phyloP scores from a whole-genome alignment of 768 basidiomycete genomes.

The Russula vinacea region DNA sequence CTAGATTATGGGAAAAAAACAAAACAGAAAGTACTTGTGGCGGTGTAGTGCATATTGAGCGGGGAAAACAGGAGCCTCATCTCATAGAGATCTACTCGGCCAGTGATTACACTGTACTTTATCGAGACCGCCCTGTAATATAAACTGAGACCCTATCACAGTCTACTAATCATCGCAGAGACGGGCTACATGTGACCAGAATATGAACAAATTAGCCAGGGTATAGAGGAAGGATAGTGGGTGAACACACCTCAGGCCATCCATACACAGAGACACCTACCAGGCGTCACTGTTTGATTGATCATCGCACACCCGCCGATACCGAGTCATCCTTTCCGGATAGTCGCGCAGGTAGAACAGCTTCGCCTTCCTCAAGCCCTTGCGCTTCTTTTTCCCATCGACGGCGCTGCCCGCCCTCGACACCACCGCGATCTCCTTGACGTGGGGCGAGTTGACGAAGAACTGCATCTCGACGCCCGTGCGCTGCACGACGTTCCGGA shows the following conservation, averaged over 20 bases:
- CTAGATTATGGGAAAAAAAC: no score
- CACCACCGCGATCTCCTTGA: slow-evolving; percentile 84
- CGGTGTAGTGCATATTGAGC: background rate
- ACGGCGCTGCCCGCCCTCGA: slow-evolving; percentile 13
- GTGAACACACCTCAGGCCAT: background rate
- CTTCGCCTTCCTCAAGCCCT: slow-evolving; percentile 73
- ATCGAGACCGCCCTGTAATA: background rate
- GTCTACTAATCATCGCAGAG: background rate
- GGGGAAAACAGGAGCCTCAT: background rate
- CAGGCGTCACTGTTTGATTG: background rate
- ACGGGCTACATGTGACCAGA: background rate
- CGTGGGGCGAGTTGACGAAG: slow-evolving; percentile 78
- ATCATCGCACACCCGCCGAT: slow-evolving; percentile 46
- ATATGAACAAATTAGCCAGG: background rate
- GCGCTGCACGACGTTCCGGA: slow-evolving; percentile 87
- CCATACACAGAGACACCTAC: background rate
- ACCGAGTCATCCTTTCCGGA: slow-evolving; percentile 82
- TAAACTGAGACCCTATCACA: background rate
- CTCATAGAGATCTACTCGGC: background rate
- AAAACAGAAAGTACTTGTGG: no score
- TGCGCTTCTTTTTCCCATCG: slow-evolving; percentile 30
- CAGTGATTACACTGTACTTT: background rate
- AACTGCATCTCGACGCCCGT: slow-evolving; percentile 94
- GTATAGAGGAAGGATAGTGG: background rate
- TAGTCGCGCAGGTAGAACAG: slow-evolving; percentile 79